These are phyloP conservation scores for Paramecium tetraurelia DNA, from an alignment of 73 alveolate genomes.

Conservation along the genomic window DNA sequence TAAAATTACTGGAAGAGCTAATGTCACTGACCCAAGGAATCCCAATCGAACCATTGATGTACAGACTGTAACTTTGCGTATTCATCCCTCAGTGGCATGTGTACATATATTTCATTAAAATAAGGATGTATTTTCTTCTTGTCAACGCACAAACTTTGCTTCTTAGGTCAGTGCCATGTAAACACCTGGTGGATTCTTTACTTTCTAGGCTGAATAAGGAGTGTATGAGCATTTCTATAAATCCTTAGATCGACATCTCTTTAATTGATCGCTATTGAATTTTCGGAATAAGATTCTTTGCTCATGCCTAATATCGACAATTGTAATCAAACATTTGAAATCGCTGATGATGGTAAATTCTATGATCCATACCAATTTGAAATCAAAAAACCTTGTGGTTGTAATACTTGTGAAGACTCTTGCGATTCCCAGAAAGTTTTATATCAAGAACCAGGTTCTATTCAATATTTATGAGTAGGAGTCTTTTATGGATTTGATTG, in stretches of 20 bases:
- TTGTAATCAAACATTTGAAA: conserved; percentile 34
- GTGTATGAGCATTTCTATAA: background rate
- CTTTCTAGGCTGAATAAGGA: conserved; percentile 67
- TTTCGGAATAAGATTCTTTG: conserved; percentile 39
- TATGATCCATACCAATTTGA: background rate
- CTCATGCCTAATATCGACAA: background rate
- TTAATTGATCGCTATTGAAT: conserved; percentile 53
- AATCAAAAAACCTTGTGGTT: conserved; percentile 49
- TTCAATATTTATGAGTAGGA: background rate
- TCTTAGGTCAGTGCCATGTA: conserved; percentile 68
- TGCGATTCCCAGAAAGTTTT: conserved; percentile 50
- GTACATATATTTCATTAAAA: background rate
- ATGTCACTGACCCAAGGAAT: conserved; percentile 60
- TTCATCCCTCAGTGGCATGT: conserved; percentile 63
- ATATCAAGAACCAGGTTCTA: background rate
- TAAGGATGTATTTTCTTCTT: conserved; percentile 23
- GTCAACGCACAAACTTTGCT: conserved; percentile 67
- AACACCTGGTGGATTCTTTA: conserved; percentile 67
- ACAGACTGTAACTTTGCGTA: conserved; percentile 45
- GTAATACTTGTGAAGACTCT: conserved; percentile 58
- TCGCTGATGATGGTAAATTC: background rate
- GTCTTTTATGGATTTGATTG: conserved; percentile 56
- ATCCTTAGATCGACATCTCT: background rate
- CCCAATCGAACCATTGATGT: conserved; percentile 45
- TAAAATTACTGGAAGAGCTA: conserved; percentile 39